These are phyloP conservation scores for Simplicillium aogashimaense DNA, from an alignment of 2,329 filamentous ascomycete species.

Conservation along the genomic window DNA sequence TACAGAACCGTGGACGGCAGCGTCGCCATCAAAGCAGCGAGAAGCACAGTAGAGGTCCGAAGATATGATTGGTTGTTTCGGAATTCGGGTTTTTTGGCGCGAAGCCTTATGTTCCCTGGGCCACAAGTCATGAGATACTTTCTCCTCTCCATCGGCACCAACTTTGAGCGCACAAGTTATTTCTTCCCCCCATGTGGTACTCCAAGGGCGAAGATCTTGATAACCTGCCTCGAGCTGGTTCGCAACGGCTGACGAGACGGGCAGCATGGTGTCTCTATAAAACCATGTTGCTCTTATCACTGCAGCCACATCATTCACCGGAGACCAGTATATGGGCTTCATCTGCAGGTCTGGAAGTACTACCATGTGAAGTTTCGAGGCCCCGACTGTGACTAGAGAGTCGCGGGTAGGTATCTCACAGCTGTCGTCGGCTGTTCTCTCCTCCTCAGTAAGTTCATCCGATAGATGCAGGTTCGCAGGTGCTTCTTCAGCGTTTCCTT, in stretches of 20 bases:
- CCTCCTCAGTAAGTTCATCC: no score
- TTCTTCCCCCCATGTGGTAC: slow-evolving; percentile 87
- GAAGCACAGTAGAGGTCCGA: slow-evolving; percentile 50
- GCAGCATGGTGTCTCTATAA: slow-evolving; percentile 87
- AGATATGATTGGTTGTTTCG: slow-evolving; percentile 32
- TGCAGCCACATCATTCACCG: slow-evolving; percentile 75
- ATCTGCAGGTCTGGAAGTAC: slow-evolving; percentile 74
- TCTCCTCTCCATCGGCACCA: slow-evolving; percentile 82
- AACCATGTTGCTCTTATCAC: slow-evolving; percentile 93
- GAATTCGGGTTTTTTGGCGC: slow-evolving; percentile 8
- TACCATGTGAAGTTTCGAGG: slow-evolving; percentile 85
- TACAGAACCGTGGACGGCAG: slow-evolving; percentile 42
- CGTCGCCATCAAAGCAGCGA: slow-evolving; percentile 49
- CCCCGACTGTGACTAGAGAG: slow-evolving; percentile 61
- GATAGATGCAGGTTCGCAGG: no score
- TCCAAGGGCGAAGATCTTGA: slow-evolving; percentile 76
- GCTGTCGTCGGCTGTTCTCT: no score
- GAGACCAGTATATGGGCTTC: slow-evolving; percentile 97
- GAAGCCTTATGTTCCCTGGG: slow-evolving; percentile 37
- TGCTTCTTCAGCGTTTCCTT: neutral
- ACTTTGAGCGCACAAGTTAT: slow-evolving; percentile 83
- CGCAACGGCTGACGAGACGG: slow-evolving; percentile 73
- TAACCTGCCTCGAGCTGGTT: slow-evolving; percentile 93
- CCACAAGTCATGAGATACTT: slow-evolving; percentile 79
- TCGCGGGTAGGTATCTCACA: no score